Evolutionary conservation across 2,329 filamentous ascomycete species (phyloP).

Genomic region (Aspergillus spinulosporus): DNA sequence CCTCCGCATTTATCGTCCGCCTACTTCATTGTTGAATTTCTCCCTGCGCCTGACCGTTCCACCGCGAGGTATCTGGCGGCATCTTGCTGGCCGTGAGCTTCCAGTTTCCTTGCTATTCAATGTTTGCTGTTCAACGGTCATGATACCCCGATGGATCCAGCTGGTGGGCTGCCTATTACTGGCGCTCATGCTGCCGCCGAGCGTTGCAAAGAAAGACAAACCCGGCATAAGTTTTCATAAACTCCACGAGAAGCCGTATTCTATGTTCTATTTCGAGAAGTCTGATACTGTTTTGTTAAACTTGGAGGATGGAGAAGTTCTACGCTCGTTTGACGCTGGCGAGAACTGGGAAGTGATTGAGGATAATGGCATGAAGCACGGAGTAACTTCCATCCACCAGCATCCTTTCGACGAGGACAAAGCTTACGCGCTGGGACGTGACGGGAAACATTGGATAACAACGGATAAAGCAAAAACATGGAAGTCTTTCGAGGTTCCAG

Average conservation of each 20-base stretch:
- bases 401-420: conserved; percentile 76
- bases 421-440: conserved; percentile 78
- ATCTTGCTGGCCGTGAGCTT: conserved; percentile 1
- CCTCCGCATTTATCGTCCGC: too few species aligned
- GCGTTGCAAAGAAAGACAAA: conserved; percentile 58
- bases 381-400: conserved; percentile 64
- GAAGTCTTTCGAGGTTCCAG: conserved; percentile 68
- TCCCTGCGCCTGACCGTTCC: not conserved
- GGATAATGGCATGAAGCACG: conserved; percentile 53
- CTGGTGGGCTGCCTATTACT: conserved; percentile 54
- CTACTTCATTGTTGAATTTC: not conserved
- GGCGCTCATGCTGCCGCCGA: conserved; percentile 44
- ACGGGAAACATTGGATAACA: conserved; percentile 76
- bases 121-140: conserved; percentile 33
- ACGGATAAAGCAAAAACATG: conserved; percentile 80
- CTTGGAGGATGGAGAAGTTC: conserved; percentile 62
- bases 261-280: conserved; percentile 87
- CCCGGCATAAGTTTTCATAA: conserved; percentile 66
- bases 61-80: not conserved
- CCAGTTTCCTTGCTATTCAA: conserved; percentile 26
- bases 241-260: conserved; percentile 66
- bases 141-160: conserved; percentile 48
- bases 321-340: conserved; percentile 79
- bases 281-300: conserved; percentile 80
- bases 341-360: conserved; percentile 69